Evolutionary conservation across 345 rosid genomes (phyloP), one percentile per base, ranked within the genome.

Genomic region (Salix udensis): DNA sequence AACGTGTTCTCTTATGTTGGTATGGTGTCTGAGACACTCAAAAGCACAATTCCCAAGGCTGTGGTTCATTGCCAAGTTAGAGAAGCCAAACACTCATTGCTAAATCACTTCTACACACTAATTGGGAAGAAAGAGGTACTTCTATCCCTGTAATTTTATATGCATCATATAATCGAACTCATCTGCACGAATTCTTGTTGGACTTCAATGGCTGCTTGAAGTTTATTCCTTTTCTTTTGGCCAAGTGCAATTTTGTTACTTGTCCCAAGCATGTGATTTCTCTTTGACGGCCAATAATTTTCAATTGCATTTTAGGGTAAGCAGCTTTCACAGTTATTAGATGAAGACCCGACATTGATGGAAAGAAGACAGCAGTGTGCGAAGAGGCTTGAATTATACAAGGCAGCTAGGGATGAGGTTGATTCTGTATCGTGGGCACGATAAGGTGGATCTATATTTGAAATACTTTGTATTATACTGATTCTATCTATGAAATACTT

Each of bases 261-360:
- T 4, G 11, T 6, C 23, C 60, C 16, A 65, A 23, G n/a, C 28
- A 28, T 12, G 11, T 16, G 24, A 16, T 36, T 31, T 44, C 21
- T 40, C 9, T 23, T 28, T 15, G n/a, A 24, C 39, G 19, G n/a
- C 23, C 13, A 7, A 8, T 68, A 34, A 48, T 60, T 66, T 36
- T 31, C 44, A 39, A 7, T 40, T 15, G 7, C 31, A 15, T 73
- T 83, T 19, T 74, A 83, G 86, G 81, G 55, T 1, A 83, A 83
- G 82, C 81, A 84, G 74, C 84, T 84, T 23, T 67, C 77, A 3
- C 77, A 77, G 14, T 52, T 84, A 71, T 72, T 84, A 19, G 86
- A 84, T 61, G 86, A 83, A 80, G 86, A 83, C 75, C 86, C 84
- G 5, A 72, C 86, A 21, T 72, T 83, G 80, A 83, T 84, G 86